Base-by-base conservation (phyloP, 2,329 filamentous ascomycete genomes). In the Beauveria brongniartii region DNA sequence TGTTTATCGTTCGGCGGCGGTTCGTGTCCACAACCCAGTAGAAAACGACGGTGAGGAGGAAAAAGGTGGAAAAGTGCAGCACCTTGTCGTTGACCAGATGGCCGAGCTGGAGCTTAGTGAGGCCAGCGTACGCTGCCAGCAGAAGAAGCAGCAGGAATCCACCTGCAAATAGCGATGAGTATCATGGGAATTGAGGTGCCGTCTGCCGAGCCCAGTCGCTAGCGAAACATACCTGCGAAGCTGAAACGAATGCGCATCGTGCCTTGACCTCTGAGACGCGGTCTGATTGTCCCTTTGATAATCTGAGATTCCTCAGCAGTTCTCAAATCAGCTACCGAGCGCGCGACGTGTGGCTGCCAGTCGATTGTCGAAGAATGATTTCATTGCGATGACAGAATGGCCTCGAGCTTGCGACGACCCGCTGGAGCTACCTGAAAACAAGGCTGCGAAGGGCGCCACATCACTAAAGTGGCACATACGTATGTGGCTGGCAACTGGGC, bases 21-120 rank as follows among this genome's bases (percentile, higher is more conserved):
- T 87, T 89, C 57, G 92, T 95, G 73, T 99, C 94, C 68, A 97
- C 77, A 71, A 97, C 90, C 92, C 94, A 99, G 84, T 99, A 99
- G 81, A 97, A 97, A 67, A 83, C 77, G 65, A 90, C 75, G 18
- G 93, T 96, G 58, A 99, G 82, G 66, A 91, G 72, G 80, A 97
- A 96, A 79, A 99, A 97, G 68, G 90, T 92, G 62, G 92, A 64
- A 68, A 90, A 82, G 75, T 97, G 94, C 30, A 97, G 82, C 69
- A 89, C 78, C 75, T 99, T 97, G 82, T 97, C 92, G 78, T 95
- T 92, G 72, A 93, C 82, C 69, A 80, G 73, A 64, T 75, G 67
- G 64, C 76, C 76, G 66, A 84, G 69, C 65, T 86, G 81, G 59
- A 86, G 71, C 44, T 81, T 77, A 37, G 90, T 87, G 61, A 97